phyloP scores from a whole-genome alignment of 805 yeast genomes.

The Schwanniomyces yamadae region DNA sequence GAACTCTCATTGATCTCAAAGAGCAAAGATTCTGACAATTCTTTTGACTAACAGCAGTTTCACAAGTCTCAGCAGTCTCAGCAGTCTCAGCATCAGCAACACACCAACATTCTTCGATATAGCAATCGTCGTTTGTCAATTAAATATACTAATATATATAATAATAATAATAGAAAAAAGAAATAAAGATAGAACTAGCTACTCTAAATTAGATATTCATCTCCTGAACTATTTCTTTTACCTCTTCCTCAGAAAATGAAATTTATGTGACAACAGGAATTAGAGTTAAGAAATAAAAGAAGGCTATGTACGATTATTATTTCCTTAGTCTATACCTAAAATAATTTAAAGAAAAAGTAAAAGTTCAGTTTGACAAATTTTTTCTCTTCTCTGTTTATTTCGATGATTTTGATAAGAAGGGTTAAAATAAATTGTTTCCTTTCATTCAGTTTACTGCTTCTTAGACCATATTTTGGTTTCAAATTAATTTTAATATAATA shows the following conservation, averaged over 20 bases:
- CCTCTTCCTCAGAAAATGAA: constrained; percentile 1
- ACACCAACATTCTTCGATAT: too few species aligned
- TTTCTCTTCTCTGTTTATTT: too few species aligned
- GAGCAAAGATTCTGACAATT: too few species aligned
- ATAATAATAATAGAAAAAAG: constrained; percentile 1
- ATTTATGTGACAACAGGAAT: not conserved
- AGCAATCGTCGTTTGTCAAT: not conserved
- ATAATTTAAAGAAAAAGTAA: constrained; percentile 5
- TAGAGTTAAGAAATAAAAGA: constrained; percentile 4
- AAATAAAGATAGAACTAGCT: constrained; percentile 2
- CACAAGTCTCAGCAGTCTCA: too few species aligned
- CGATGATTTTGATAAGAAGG: too few species aligned
- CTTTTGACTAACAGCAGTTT: too few species aligned
- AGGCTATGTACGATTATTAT: constrained; percentile 6
- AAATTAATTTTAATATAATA: too few species aligned
- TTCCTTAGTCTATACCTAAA: constrained; percentile 9
- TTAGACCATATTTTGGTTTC: too few species aligned
- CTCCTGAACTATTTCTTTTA: not conserved
- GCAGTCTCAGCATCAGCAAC: too few species aligned
- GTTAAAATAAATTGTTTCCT: too few species aligned
- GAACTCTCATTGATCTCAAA: too few species aligned
- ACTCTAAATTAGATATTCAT: not conserved
- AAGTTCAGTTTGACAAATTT: constrained; percentile 1
- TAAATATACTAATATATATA: not conserved
- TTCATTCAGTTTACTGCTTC: too few species aligned